A percentile compares a stretch with the other conserved stretches of the same genome.
Conservation (phyloP, 2,329 filamentous ascomycete species). For the Aspergillus sp. region DNA sequence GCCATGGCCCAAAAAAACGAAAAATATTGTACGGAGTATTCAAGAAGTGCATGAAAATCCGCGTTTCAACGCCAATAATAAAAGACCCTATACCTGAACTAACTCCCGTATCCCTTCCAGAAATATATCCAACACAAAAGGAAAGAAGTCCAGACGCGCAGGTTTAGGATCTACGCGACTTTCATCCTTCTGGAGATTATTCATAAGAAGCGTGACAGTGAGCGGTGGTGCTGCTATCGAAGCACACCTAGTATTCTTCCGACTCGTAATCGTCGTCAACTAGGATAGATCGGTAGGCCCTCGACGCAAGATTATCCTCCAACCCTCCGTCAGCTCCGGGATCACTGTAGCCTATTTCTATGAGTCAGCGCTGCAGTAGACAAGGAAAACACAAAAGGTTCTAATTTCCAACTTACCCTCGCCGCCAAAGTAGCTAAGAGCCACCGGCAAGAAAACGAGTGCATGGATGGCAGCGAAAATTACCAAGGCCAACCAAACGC, state of each 20-base stretch:
- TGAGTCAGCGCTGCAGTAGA: slow-evolving; percentile 7
- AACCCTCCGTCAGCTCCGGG: slow-evolving; percentile 79
- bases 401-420: slow-evolving; percentile 45
- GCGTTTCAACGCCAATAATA: too few species aligned
- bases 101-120: too few species aligned
- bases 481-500: slow-evolving; percentile 88
- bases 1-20: too few species aligned
- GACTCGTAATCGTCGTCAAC: slow-evolving; percentile 69
- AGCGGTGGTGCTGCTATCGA: not conserved
- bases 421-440: slow-evolving; percentile 76
- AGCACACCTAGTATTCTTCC: slow-evolving; percentile 47
- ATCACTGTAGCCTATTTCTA: slow-evolving; percentile 64
- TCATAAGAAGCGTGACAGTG: too few species aligned
- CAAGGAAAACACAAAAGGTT: slow-evolving; percentile 8
- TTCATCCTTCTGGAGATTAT: too few species aligned
- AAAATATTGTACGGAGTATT: too few species aligned
- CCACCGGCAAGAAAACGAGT: slow-evolving; percentile 82
- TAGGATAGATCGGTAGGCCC: slow-evolving; percentile 68
- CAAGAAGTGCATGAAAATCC: too few species aligned
- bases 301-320: slow-evolving; percentile 75
- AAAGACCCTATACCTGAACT: too few species aligned
- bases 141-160: too few species aligned
- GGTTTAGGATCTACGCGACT: too few species aligned
- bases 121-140: too few species aligned
- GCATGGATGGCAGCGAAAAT: slow-evolving; percentile 83